Evolutionary conservation across 805 yeast genomes (phyloP).

Genomic region (Wickerhamiella australiensis): DNA sequence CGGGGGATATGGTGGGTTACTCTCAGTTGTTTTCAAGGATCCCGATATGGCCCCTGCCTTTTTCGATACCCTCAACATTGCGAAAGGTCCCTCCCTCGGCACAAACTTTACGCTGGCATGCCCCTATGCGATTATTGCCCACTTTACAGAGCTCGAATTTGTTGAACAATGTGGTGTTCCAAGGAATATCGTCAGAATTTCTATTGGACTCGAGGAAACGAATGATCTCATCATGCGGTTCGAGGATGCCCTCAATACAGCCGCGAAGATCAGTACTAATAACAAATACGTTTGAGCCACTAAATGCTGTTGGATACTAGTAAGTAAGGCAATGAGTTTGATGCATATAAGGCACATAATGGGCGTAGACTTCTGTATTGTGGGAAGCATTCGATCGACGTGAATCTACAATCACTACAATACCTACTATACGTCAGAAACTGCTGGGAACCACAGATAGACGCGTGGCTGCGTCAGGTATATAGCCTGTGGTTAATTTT

Average conservation of each 20-base stretch:
- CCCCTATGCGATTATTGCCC: constrained; percentile 82
- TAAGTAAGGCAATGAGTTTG: too few species aligned
- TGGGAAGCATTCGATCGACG: too few species aligned
- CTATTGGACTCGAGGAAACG: constrained; percentile 73
- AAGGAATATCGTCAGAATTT: constrained; percentile 59
- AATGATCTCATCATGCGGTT: constrained; percentile 42
- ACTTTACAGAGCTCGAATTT: constrained; percentile 67
- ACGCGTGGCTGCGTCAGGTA: too few species aligned
- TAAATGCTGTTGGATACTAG: too few species aligned
- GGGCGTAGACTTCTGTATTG: too few species aligned
- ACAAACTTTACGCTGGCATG: constrained; percentile 82
- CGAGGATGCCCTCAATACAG: constrained; percentile 37
- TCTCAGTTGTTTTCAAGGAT: constrained; percentile 58
- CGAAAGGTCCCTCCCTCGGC: constrained; percentile 86
- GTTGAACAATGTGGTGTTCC: constrained; percentile 77
- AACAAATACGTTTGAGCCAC: not conserved
- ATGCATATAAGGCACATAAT: not conserved
- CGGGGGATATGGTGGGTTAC: constrained; percentile 84
- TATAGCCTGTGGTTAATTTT: not conserved
- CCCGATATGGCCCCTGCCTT: constrained; percentile 57
- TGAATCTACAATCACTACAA: too few species aligned
- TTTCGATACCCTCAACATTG: constrained; percentile 54
- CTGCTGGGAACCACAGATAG: too few species aligned
- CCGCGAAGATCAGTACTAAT: constrained; percentile 3
- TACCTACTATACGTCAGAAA: too few species aligned